phyloP scores from a whole-genome alignment of 305 asterid species.

The Fraxinus paxiana region DNA sequence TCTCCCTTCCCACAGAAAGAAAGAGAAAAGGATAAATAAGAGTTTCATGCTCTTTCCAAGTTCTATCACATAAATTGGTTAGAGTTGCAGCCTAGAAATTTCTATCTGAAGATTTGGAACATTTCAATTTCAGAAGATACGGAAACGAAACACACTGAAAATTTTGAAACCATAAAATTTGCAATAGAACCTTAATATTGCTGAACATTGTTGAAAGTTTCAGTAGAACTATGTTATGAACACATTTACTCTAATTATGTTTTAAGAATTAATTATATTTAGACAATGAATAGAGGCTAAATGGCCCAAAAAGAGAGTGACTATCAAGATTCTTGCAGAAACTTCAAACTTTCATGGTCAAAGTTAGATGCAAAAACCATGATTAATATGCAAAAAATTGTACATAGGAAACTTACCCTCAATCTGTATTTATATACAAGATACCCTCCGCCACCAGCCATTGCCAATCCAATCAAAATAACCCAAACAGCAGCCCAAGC shows the following conservation, averaged over 20 bases:
- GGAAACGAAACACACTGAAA: background rate
- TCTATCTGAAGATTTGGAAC: background rate
- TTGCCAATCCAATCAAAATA: conserved; percentile 51
- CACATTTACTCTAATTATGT: background rate
- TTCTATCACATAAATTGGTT: background rate
- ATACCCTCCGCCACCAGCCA: conserved; percentile 69
- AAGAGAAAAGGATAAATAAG: background rate
- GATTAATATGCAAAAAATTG: background rate
- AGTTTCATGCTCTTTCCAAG: background rate
- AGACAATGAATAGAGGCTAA: background rate
- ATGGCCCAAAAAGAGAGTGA: background rate
- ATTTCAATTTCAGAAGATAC: background rate
- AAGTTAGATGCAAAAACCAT: background rate
- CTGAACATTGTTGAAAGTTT: background rate
- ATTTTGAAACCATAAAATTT: background rate
- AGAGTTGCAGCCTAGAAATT: background rate
- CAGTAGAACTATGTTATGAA: background rate
- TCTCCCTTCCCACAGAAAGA: background rate
- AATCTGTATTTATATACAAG: conserved; percentile 61
- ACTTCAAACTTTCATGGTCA: background rate
- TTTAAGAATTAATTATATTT: background rate
- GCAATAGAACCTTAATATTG: background rate
- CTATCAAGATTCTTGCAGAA: background rate
- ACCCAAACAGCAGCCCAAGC: conserved; percentile 65
- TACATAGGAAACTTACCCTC: conserved; percentile 52